Percentiles rank a stretch among this genome's conserved stretches.
Evolutionary conservation across 257 asterid genomes (phyloP).

Genomic region (Misopates orontium): DNA sequence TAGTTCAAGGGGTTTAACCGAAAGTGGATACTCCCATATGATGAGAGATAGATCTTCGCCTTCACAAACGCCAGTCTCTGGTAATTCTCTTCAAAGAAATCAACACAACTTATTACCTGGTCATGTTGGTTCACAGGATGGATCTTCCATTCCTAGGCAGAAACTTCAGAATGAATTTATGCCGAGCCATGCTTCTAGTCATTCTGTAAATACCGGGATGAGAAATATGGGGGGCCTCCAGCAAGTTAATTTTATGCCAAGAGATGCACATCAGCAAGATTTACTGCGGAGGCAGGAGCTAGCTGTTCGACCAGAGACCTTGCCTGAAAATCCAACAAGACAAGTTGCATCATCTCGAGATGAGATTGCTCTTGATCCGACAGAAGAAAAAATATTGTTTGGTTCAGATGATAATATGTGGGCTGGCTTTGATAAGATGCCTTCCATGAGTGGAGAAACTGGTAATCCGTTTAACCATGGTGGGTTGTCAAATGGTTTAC

Average conservation of each 20-base stretch:
- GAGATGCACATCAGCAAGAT: constrained; percentile 44
- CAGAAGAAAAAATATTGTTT: constrained; percentile 85
- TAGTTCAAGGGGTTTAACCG: constrained; percentile 60
- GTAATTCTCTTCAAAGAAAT: constrained; percentile 49
- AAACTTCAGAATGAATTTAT: constrained; percentile 54
- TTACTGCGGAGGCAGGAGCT: constrained; percentile 43
- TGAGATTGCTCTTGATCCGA: constrained; percentile 76
- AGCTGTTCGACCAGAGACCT: constrained; percentile 38
- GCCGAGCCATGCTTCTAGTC: constrained; percentile 46
- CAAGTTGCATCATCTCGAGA: constrained; percentile 45
- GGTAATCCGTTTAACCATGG: constrained; percentile 51
- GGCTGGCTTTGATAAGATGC: constrained; percentile 69
- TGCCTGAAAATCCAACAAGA: constrained; percentile 40
- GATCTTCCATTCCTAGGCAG: constrained; percentile 41
- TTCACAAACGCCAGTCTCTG: constrained; percentile 48
- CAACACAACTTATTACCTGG: constrained; percentile 46
- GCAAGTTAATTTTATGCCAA: constrained; percentile 48
- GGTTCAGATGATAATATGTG: constrained; percentile 87
- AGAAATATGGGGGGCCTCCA: constrained; percentile 44
- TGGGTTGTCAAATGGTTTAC: constrained; percentile 44
- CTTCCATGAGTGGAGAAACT: constrained; percentile 53
- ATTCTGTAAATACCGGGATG: constrained; percentile 36
- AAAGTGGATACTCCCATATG: constrained; percentile 55
- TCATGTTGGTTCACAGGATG: constrained; percentile 49
- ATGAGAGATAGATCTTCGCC: constrained; percentile 48